Percentiles rank a stretch among this genome's conserved stretches.
phyloP scores from a whole-genome alignment of 106 monocot genomes.

The Acanthochlamys bracteata region DNA sequence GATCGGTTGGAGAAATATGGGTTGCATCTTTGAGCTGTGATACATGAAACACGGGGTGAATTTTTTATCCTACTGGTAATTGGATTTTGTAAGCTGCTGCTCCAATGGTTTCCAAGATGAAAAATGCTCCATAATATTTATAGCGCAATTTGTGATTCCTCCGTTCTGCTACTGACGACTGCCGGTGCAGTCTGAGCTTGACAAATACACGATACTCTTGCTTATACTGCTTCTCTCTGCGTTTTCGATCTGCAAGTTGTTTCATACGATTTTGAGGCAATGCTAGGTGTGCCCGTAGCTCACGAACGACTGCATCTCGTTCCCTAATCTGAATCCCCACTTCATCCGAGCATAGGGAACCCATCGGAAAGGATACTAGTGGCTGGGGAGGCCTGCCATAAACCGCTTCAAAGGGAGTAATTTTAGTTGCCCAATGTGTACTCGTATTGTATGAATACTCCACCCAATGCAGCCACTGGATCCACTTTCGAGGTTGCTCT shows the following conservation, averaged over 20 bases:
- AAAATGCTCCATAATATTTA: not conserved
- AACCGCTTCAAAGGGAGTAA: conserved; percentile 1
- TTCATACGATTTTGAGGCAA: not conserved
- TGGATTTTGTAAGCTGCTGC: not conserved
- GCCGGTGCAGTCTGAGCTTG: not conserved
- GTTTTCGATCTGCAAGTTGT: not conserved
- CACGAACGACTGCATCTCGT: not conserved
- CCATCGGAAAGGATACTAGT: not conserved
- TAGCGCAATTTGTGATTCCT: not conserved
- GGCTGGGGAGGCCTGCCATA: not conserved
- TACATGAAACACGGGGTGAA: not conserved
- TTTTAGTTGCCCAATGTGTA: not conserved
- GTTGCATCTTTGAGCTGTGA: not conserved
- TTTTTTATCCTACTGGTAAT: not conserved
- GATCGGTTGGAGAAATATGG: too few species aligned
- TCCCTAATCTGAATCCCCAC: not conserved
- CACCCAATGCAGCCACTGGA: not conserved
- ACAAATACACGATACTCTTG: not conserved
- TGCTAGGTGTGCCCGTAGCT: not conserved
- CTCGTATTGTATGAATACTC: not conserved
- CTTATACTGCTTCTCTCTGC: not conserved
- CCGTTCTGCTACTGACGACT: not conserved
- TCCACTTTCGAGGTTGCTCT: not conserved
- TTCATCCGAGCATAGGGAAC: not conserved
- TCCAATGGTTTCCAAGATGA: not conserved